These are phyloP conservation scores for Extremus antarcticus DNA, from an alignment of 495 filamentous ascomycete species.

Conservation along the genomic window DNA sequence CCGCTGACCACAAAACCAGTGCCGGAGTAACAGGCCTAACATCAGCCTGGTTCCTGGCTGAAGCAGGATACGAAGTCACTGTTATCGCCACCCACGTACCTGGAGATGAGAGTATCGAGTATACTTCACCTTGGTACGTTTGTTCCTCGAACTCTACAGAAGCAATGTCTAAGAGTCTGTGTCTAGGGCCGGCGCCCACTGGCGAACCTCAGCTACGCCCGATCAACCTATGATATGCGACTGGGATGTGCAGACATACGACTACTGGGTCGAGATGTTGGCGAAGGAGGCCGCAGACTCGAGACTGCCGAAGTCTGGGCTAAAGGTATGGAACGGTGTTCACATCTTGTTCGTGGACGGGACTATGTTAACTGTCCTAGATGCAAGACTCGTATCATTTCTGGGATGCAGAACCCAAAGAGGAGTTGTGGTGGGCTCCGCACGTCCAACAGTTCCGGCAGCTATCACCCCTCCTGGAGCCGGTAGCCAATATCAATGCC, in stretches of 20 bases:
- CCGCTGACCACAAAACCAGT: constrained; percentile 6
- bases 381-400: constrained; percentile 15
- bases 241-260: constrained; percentile 33
- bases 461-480: constrained; percentile 7
- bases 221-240: constrained; percentile 20
- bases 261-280: constrained; percentile 25
- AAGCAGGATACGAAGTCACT: constrained; percentile 33
- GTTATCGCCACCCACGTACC: constrained; percentile 36
- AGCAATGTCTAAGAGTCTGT: neutral
- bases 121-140: constrained; percentile 32
- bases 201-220: constrained; percentile 29
- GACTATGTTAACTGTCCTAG: constrained; percentile 5
- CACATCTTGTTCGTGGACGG: neutral
- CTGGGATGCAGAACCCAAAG: constrained; percentile 10
- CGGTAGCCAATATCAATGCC: constrained; percentile 2
- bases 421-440: constrained; percentile 26
- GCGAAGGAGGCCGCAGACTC: constrained; percentile 14
- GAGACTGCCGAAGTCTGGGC: constrained; percentile 4
- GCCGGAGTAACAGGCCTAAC: constrained; percentile 41
- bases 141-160: neutral
- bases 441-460: constrained; percentile 20
- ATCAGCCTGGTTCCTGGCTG: constrained; percentile 35
- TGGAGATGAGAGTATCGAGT: constrained; percentile 31
- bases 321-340: constrained; percentile 14
- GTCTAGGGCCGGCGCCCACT: constrained; percentile 34